These are phyloP conservation scores for Fragosphaeria purpurea DNA, from an alignment of 2,329 filamentous ascomycete genomes.

Conservation along the genomic window DNA sequence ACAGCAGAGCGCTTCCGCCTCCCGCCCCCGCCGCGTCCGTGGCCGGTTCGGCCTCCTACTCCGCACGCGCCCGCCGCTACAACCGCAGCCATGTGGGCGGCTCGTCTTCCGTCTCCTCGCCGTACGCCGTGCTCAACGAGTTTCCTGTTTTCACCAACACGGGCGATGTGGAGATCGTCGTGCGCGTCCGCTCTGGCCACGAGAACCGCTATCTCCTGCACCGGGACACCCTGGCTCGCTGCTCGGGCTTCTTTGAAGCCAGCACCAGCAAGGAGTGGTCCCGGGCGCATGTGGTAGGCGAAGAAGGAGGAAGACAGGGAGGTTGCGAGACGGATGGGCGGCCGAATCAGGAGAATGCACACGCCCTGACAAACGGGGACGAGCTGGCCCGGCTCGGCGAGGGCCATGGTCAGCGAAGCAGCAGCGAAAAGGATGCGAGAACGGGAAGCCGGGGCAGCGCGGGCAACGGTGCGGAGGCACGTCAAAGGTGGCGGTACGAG, in stretches of 20 bases:
- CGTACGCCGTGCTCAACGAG: slow-evolving; percentile 68
- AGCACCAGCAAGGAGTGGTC: slow-evolving; percentile 75
- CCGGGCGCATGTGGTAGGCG: slow-evolving; percentile 22
- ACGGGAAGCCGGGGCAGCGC: slow-evolving; percentile 5
- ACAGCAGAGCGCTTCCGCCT: slow-evolving; percentile 13
- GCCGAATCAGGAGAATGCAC: neutral
- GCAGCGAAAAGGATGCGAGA: slow-evolving; percentile 62
- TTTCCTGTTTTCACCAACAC: slow-evolving; percentile 86
- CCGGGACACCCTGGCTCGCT: slow-evolving; percentile 75
- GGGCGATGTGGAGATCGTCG: slow-evolving; percentile 84
- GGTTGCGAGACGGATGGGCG: neutral
- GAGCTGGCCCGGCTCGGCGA: slow-evolving; percentile 47
- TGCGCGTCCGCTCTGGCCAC: slow-evolving; percentile 53
- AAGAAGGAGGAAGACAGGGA: neutral
- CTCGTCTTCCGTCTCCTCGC: slow-evolving; percentile 26
- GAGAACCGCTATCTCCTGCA: slow-evolving; percentile 84
- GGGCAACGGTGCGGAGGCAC: slow-evolving; percentile 23
- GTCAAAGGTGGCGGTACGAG: slow-evolving; percentile 69
- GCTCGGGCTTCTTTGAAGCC: slow-evolving; percentile 88
- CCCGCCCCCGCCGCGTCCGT: slow-evolving; percentile 4
- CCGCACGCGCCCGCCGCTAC: slow-evolving; percentile 38
- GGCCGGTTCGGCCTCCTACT: neutral
- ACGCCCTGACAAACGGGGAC: slow-evolving; percentile 14
- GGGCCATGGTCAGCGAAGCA: slow-evolving; percentile 16
- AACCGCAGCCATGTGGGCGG: slow-evolving; percentile 74